phyloP scores from a whole-genome alignment of 2,329 filamentous ascomycete species.

The Claviceps sp. region DNA sequence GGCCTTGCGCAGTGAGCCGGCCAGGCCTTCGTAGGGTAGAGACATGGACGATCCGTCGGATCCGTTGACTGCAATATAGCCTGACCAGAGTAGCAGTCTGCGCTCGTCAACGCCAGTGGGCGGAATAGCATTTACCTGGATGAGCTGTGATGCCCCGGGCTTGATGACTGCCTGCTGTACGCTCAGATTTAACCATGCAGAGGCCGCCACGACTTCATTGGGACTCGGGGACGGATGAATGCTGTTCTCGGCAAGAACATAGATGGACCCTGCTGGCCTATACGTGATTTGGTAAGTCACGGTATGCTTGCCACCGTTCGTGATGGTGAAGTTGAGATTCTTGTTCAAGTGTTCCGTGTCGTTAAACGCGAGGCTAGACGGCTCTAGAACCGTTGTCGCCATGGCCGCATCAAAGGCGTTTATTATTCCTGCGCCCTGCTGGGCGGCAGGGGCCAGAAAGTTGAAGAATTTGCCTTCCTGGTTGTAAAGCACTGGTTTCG shows the following conservation, averaged over 20 bases:
- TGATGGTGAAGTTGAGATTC: conserved; percentile 35
- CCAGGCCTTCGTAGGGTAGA: conserved; percentile 25
- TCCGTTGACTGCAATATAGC: conserved; percentile 26
- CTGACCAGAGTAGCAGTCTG: conserved; percentile 27
- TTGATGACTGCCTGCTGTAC: neutral
- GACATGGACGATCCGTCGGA: conserved; percentile 20
- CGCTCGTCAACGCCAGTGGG: conserved; percentile 22
- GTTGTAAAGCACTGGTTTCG: conserved; percentile 29
- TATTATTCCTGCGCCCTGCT: conserved; percentile 33
- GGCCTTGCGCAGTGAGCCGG: conserved; percentile 11
- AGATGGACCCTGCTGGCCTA: conserved; percentile 33
- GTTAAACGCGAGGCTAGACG: conserved; percentile 43
- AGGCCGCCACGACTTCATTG: conserved; percentile 23
- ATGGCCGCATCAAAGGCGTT: conserved; percentile 42
- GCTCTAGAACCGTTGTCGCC: conserved; percentile 34
- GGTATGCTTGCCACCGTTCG: conserved; percentile 33
- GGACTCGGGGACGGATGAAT: conserved; percentile 26
- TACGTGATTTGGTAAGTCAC: conserved; percentile 38
- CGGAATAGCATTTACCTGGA: conserved; percentile 15
- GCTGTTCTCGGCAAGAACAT: conserved; percentile 23
- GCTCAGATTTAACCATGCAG: conserved; percentile 16
- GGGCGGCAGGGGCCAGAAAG: conserved; percentile 35
- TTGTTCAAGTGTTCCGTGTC: conserved; percentile 26
- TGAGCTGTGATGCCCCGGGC: neutral
- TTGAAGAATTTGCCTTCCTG: conserved; percentile 17